Conservation (phyloP, 2,329 filamentous ascomycete genomes). For the Graphilbum sp. region DNA sequence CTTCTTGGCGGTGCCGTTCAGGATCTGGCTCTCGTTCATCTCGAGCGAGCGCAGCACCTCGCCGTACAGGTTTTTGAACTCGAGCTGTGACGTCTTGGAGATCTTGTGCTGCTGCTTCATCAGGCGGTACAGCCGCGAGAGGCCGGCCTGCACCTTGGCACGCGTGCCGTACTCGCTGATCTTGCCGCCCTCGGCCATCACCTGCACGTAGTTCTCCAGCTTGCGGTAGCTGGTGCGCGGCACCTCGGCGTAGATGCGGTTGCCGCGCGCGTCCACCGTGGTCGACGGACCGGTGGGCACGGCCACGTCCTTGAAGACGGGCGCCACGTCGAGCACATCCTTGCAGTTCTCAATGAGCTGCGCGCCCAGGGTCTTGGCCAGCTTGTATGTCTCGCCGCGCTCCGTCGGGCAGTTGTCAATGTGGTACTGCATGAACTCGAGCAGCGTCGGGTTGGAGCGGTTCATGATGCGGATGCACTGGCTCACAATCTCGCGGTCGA, state of each 20-base stretch:
- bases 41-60: constrained; percentile 86
- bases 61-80: constrained; percentile 90
- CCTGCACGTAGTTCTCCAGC: constrained; percentile 93
- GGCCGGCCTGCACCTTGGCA: constrained; percentile 92
- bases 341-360: constrained; percentile 96
- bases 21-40: constrained; percentile 97
- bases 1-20: constrained; percentile 38
- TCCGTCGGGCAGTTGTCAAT: constrained; percentile 98
- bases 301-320: constrained; percentile 91
- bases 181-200: constrained; percentile 97
- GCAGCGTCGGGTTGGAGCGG: constrained; percentile 82
- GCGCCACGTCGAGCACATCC: constrained; percentile 68
- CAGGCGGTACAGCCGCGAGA: constrained; percentile 91
- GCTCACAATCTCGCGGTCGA: constrained; percentile 96
- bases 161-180: constrained; percentile 98
- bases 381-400: constrained; percentile 88
- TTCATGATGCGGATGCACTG: constrained; percentile 99
- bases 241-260: constrained; percentile 80
- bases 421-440: constrained; percentile 99
- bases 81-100: constrained; percentile 86
- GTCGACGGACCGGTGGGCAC: constrained; percentile 85
- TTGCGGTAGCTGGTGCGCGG: constrained; percentile 83
- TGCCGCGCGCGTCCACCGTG: constrained; percentile 80
- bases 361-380: constrained; percentile 87
- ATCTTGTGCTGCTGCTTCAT: constrained; percentile 98